Evolutionary conservation across 2,329 filamentous ascomycete species (phyloP).

Genomic region (Pseudogymnoascus sp.): DNA sequence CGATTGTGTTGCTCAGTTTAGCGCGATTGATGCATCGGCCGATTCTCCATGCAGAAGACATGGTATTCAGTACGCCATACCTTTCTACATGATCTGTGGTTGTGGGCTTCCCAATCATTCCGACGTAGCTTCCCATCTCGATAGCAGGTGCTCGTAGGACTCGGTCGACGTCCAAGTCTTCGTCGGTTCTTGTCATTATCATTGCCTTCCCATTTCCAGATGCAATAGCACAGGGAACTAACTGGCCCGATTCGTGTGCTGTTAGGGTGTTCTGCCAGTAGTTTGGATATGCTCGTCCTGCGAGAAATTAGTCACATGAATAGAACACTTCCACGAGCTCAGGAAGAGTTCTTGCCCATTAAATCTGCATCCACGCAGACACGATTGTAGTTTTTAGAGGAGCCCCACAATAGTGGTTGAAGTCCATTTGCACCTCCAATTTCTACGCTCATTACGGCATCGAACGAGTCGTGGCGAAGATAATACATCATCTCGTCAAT

Average conservation of each 20-base stretch:
- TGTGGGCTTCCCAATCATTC: constrained; percentile 35
- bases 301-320: not conserved
- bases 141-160: constrained; percentile 34
- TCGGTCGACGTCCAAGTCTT: constrained; percentile 36
- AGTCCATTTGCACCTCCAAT: constrained; percentile 38
- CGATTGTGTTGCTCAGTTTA: constrained; percentile 41
- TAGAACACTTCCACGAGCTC: not conserved
- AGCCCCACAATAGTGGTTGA: constrained; percentile 24
- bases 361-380: constrained; percentile 38
- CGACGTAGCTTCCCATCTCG: constrained; percentile 37
- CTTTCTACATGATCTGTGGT: constrained; percentile 31
- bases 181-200: constrained; percentile 35
- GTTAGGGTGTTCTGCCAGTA: constrained; percentile 40
- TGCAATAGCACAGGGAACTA: constrained; percentile 39
- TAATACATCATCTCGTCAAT: constrained; percentile 33
- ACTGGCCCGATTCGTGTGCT: constrained; percentile 33
- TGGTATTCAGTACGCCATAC: constrained; percentile 34
- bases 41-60: constrained; percentile 43
- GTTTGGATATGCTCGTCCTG: constrained; percentile 37
- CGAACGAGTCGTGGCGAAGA: constrained; percentile 25
- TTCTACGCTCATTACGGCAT: constrained; percentile 31
- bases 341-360: constrained; percentile 28
- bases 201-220: constrained; percentile 39
- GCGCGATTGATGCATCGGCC: constrained; percentile 49
- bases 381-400: constrained; percentile 27